phyloP scores from a whole-genome alignment of 305 asterid species.

The Coffea humblotiana region DNA sequence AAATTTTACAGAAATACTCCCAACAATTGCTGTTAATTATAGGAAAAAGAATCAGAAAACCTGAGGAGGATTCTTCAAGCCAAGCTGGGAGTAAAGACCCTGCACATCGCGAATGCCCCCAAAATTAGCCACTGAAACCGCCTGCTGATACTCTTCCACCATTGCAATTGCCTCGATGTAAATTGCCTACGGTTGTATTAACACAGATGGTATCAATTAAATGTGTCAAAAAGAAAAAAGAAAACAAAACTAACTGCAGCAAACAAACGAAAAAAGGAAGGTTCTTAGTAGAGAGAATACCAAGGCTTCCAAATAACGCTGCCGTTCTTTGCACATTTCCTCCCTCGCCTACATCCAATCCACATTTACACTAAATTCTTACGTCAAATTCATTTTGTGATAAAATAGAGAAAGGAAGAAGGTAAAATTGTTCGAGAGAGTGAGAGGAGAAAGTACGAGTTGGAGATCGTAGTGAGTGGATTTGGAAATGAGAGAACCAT shows the following conservation, averaged over 20 bases:
- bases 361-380: conserved; percentile 10
- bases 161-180: conserved; percentile 80
- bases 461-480: conserved; percentile 81
- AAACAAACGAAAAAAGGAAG: background rate
- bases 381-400: background rate
- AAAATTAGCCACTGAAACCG: conserved; percentile 63
- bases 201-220: background rate
- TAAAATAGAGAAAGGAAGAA: background rate
- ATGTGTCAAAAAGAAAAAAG: background rate
- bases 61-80: conserved; percentile 60
- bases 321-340: conserved; percentile 94
- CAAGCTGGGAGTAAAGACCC: conserved; percentile 43
- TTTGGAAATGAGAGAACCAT: conserved; percentile 90
- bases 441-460: conserved; percentile 40
- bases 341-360: conserved; percentile 75
- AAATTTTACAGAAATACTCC: no score
- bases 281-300: conserved; percentile 26
- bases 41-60: no score
- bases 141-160: conserved; percentile 96
- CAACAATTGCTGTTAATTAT: no score
- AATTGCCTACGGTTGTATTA: conserved; percentile 52
- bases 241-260: background rate
- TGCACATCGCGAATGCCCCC: conserved; percentile 76
- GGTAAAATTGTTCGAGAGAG: background rate
- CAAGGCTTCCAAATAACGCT: conserved; percentile 84